Base-by-base conservation (phyloP, 2,329 filamentous ascomycete species). In the Ceratocystis variospora region DNA sequence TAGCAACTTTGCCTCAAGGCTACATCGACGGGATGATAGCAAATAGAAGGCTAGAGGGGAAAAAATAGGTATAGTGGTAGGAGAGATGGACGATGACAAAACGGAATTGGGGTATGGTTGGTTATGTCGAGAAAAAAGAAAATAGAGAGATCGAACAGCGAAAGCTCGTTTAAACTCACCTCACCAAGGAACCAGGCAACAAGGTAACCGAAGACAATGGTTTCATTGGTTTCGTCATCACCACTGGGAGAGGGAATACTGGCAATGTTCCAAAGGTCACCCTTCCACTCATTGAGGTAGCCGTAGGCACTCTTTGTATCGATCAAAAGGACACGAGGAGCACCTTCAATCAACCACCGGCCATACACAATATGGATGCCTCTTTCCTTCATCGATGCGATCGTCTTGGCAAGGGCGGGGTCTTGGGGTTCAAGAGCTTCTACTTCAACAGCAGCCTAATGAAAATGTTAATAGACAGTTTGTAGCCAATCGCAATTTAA, bases 121-220 rank as follows among this genome's bases (percentile, higher is more conserved):
- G 5, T 57, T 17, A 62, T 25, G 12, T n/a, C 22, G 19, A 19
- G 41, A 63, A 28, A n/a, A 59, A n/a, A n/a, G 22, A 41, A 57
- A 63, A 45, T 41, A 12, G 12, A 41, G 37, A 41, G 10, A 5
- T 41, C 12, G 37, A 41, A 41, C 12, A 10, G 10, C 3, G 33
- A 37, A 57, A 50, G 12, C 17, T 37, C 3, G 22, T 5, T 33
- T 46, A 10, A 62, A 74, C 81, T 73, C 79, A 96, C 92, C 85
- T 97, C 94, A 78, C 94, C 94, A 70, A 99, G 79, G 77, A 97
- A 97, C 94, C 94, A 99, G 41, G 94, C 92, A 57, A 97, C 90
- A 68, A 99, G 79, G 74, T 99, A 99, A 63, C 94, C 94, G 78
- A 97, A 97, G 53, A 97, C 90, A 74, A 97, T 94, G 50, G 94